These are phyloP conservation scores for Blastobotrys serpentis DNA, from an alignment of 1,139 yeast genomes.

Conservation along the genomic window DNA sequence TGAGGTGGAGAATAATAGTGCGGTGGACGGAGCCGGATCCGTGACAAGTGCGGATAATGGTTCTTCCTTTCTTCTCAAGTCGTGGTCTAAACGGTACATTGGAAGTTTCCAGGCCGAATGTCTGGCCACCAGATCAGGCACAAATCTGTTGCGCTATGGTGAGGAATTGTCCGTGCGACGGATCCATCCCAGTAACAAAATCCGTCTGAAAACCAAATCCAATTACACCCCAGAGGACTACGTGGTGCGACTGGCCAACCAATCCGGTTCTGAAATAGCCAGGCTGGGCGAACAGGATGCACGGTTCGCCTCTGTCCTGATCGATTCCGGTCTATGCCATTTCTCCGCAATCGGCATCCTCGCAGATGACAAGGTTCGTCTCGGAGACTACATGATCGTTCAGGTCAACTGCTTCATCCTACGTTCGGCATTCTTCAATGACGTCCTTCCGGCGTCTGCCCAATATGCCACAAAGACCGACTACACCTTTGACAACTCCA, in stretches of 20 bases:
- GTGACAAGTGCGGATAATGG: too few relatives aligned
- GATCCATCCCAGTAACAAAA: conserved; percentile 13
- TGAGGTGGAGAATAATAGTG: conserved; percentile 9
- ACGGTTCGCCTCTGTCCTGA: conserved; percentile 61
- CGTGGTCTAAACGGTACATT: conserved; percentile 45
- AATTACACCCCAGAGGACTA: conserved; percentile 28
- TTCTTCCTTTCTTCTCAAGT: conserved; percentile 16
- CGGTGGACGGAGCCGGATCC: too few relatives aligned
- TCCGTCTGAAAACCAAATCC: conserved; percentile 11
- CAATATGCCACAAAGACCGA: conserved; percentile 3
- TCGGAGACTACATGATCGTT: conserved; percentile 70
- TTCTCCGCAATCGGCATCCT: conserved; percentile 63
- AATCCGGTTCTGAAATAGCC: conserved; percentile 62
- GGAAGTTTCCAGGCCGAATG: conserved; percentile 75
- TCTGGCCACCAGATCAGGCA: conserved; percentile 80
- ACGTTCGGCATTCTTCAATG: conserved; percentile 49
- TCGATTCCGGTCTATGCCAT: conserved; percentile 54
- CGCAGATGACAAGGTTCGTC: conserved; percentile 56
- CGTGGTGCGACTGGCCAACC: conserved; percentile 37
- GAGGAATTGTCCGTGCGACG: conserved; percentile 46
- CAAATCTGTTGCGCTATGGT: conserved; percentile 51
- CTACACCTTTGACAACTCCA: conserved; percentile 32
- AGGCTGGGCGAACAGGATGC: conserved; percentile 74
- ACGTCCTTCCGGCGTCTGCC: conserved; percentile 23
- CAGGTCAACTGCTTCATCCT: conserved; percentile 63